Evolutionary conservation across 495 filamentous ascomycete species (phyloP).

Genomic region (Annulohypoxylon stygium): DNA sequence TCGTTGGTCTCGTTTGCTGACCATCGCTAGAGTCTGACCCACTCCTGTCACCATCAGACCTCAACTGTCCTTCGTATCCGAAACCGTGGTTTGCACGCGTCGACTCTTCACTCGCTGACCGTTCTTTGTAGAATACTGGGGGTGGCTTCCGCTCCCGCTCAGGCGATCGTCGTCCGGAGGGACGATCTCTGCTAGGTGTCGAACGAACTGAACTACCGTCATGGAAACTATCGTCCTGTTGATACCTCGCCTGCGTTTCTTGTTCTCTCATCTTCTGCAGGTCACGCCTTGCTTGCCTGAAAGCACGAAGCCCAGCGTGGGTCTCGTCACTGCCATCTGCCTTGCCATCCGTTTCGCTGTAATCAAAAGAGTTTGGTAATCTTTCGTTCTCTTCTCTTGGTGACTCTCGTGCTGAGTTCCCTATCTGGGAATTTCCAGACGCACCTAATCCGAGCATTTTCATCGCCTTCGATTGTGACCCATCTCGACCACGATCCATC

Average conservation of each 20-base stretch:
- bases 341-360: constrained; percentile 45
- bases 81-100: constrained; percentile 44
- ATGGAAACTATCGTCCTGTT: constrained; percentile 43
- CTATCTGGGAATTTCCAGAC: constrained; percentile 65
- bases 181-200: constrained; percentile 50
- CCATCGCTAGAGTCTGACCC: constrained; percentile 70
- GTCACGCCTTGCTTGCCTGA: constrained; percentile 66
- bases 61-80: constrained; percentile 43
- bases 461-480: constrained; percentile 70
- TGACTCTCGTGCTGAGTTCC: constrained; percentile 60
- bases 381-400: constrained; percentile 60
- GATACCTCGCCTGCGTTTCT: constrained; percentile 55
- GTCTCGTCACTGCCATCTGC: constrained; percentile 40
- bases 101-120: constrained; percentile 56
- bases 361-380: constrained; percentile 28
- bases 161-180: constrained; percentile 54
- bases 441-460: constrained; percentile 78
- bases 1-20: constrained; percentile 56
- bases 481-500: constrained; percentile 58
- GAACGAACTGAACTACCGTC: constrained; percentile 45
- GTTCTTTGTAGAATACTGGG: constrained; percentile 57
- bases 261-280: constrained; percentile 65
- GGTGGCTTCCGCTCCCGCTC: constrained; percentile 62
- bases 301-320: constrained; percentile 61
- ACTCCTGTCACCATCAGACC: constrained; percentile 68